Conservation (phyloP, 768 basidiomycete genomes). For the Rhodosporidiobolus odoratus region DNA sequence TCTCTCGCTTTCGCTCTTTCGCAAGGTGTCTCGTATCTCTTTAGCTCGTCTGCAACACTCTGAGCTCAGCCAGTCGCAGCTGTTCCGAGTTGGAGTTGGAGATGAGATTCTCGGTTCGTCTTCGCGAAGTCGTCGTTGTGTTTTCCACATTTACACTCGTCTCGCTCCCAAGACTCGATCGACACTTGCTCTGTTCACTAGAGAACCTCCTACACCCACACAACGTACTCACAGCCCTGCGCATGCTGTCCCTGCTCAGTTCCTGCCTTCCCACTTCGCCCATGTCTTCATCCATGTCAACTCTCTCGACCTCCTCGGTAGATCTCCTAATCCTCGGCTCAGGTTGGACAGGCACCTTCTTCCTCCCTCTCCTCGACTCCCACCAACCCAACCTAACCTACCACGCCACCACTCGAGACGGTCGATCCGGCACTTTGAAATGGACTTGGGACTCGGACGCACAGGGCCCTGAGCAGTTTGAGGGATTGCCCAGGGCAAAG, state of each 20-base stretch:
- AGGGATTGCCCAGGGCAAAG: constrained; percentile 53
- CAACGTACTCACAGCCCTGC: neutral
- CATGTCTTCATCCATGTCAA: neutral
- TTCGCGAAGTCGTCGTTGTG: no score
- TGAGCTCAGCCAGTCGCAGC: no score
- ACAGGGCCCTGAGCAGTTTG: constrained; percentile 52
- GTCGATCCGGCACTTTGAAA: constrained; percentile 52
- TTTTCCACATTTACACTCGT: no score
- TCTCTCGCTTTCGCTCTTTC: no score
- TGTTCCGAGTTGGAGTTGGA: no score
- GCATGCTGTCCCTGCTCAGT: constrained; percentile 5
- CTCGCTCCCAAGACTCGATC: neutral
- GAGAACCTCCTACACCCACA: no score
- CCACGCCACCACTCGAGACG: constrained; percentile 55
- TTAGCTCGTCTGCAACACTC: no score
- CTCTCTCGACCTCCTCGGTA: constrained; percentile 40
- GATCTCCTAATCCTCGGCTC: constrained; percentile 62
- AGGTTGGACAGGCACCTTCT: constrained; percentile 62
- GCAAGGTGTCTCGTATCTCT: no score
- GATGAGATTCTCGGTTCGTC: no score
- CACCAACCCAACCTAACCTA: constrained; percentile 13
- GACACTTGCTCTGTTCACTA: no score
- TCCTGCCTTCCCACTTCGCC: constrained; percentile 2
- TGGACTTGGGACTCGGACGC: constrained; percentile 58
- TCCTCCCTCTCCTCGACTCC: constrained; percentile 54